A percentile compares a stretch with the other conserved stretches of the same genome.
These are phyloP conservation scores for Physcomitrellopsis africana DNA, from an alignment of 225 moss, liverwort and hornwort species.

Conservation along the genomic window DNA sequence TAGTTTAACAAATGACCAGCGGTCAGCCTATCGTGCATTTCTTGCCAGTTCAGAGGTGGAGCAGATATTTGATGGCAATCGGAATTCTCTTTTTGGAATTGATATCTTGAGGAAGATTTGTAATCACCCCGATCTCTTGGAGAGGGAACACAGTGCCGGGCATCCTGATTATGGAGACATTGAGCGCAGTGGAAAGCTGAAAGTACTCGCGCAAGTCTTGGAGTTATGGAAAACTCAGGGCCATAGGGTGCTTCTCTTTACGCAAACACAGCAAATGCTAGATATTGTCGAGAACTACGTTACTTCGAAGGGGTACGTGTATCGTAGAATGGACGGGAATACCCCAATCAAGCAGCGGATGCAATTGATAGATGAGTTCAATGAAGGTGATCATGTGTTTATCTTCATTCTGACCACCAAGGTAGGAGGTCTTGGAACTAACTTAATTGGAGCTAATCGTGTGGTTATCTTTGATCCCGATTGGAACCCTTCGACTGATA, in stretches of 20 bases:
- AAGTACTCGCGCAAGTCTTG: constrained; percentile 73
- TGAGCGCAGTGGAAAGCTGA: constrained; percentile 96
- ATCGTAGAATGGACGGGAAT: constrained; percentile 95
- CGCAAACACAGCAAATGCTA: constrained; percentile 99
- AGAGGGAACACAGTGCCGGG: constrained; percentile 69
- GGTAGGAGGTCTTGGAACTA: constrained; percentile 96
- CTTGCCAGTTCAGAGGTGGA: constrained; percentile 95
- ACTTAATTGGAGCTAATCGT: constrained; percentile 87
- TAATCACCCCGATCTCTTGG: constrained; percentile 94
- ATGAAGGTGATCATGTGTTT: constrained; percentile 84
- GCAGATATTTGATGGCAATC: constrained; percentile 89
- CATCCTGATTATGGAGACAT: constrained; percentile 90
- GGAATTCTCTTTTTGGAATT: constrained; percentile 90
- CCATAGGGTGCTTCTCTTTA: constrained; percentile 86
- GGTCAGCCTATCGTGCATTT: constrained; percentile 87
- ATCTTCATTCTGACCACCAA: constrained; percentile 94
- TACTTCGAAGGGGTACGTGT: constrained; percentile 65
- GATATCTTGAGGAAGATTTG: constrained; percentile 93
- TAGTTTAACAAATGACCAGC: constrained; percentile 76
- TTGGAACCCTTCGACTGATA: constrained; percentile 99
- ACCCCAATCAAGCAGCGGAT: constrained; percentile 87
- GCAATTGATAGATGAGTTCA: constrained; percentile 92
- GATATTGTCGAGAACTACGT: constrained; percentile 83
- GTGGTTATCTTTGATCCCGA: constrained; percentile 98
- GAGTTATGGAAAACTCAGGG: constrained; percentile 85